phyloP scores from a whole-genome alignment of 106 monocot species.

The Apostasia ramifera region DNA sequence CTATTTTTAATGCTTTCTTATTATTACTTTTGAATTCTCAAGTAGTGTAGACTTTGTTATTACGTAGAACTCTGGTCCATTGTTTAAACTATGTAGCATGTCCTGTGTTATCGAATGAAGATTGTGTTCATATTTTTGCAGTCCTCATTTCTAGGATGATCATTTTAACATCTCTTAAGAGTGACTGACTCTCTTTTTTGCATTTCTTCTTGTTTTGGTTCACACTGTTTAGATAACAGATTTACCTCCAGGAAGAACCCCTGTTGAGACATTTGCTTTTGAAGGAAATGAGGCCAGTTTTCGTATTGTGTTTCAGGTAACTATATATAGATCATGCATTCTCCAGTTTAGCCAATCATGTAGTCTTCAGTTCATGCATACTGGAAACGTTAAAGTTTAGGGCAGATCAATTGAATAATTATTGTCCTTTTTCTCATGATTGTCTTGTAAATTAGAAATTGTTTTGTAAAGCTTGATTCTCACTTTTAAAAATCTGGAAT shows the following conservation, averaged over 20 bases:
- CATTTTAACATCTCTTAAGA: too few relatives aligned
- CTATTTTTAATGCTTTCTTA: too few relatives aligned
- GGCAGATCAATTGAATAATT: too few relatives aligned
- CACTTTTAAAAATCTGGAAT: too few relatives aligned
- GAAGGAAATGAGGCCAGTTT: slow-evolving; percentile 83
- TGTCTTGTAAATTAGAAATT: not conserved
- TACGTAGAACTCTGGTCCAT: too few relatives aligned
- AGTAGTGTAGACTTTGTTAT: too few relatives aligned
- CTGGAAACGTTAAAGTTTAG: too few relatives aligned
- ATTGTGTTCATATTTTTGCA: not conserved
- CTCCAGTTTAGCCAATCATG: not conserved
- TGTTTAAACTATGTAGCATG: too few relatives aligned
- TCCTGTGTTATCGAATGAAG: too few relatives aligned
- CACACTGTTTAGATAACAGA: slow-evolving; percentile 62
- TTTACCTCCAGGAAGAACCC: slow-evolving; percentile 72
- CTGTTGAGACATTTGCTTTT: slow-evolving; percentile 62
- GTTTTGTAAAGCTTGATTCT: not conserved
- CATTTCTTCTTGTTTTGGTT: not conserved
- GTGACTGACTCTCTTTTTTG: not conserved
- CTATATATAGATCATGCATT: not conserved
- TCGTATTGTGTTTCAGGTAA: slow-evolving; percentile 73
- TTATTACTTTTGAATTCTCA: too few relatives aligned
- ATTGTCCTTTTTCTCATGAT: not conserved
- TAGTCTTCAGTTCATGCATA: too few relatives aligned
- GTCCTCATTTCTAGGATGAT: not conserved